These are phyloP conservation scores for Santalum album DNA, from an alignment of 164 flowering plant genomes.

Conservation along the genomic window DNA sequence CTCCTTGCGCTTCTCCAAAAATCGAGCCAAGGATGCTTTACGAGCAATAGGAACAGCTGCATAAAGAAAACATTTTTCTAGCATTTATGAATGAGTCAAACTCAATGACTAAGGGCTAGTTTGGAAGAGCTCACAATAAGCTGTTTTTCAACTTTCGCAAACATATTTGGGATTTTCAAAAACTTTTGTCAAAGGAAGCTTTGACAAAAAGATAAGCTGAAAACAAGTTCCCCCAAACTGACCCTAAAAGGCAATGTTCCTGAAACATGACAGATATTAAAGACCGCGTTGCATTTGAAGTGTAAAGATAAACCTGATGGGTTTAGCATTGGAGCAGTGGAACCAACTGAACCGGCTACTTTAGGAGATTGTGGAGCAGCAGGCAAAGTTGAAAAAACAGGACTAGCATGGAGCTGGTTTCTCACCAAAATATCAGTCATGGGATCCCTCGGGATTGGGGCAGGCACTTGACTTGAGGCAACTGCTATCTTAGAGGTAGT, in stretches of 20 bases:
- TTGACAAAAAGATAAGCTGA: too few species aligned
- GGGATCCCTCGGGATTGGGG: neutral
- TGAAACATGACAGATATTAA: neutral
- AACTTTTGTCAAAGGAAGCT: too few species aligned
- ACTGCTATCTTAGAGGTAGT: neutral
- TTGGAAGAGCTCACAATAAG: too few species aligned
- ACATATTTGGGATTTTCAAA: too few species aligned
- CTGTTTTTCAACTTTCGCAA: too few species aligned
- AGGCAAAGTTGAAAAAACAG: neutral
- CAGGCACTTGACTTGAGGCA: neutral
- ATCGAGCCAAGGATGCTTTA: constrained; percentile 3
- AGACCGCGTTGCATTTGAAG: too few species aligned
- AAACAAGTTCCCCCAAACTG: too few species aligned
- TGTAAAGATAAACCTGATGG: constrained; percentile 2
- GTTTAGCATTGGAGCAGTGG: neutral
- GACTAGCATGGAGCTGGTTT: neutral
- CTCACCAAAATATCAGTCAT: neutral
- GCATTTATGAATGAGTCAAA: too few species aligned
- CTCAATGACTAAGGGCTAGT: too few species aligned
- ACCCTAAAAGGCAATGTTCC: too few species aligned
- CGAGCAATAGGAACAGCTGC: neutral
- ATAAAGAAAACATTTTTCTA: neutral
- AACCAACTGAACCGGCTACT: neutral
- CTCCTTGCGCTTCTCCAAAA: constrained; percentile 1
- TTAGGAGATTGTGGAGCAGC: neutral